phyloP scores from a whole-genome alignment of 148 eudicot species.

The Vaccinium darrowii region DNA sequence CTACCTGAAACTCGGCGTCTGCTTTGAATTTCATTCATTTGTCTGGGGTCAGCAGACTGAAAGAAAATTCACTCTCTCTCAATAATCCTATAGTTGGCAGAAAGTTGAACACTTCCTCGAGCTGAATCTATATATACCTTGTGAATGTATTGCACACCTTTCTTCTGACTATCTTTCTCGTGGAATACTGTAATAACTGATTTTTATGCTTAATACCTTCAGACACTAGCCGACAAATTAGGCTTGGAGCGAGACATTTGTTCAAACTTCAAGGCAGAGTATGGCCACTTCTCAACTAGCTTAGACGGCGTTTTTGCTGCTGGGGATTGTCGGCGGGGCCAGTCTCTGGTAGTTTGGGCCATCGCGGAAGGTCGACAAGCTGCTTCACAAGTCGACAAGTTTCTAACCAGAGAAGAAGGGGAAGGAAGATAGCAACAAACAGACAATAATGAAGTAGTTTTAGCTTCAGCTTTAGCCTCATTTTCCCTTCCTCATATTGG shows the following conservation, averaged over 20 bases:
- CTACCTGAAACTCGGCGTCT: neutral
- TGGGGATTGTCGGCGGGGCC: conserved; percentile 97
- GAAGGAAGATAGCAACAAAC: conserved; percentile 33
- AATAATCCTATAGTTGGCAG: neutral
- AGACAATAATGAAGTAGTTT: conserved; percentile 27
- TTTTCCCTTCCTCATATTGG: conserved; percentile 4
- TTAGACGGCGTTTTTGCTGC: conserved; percentile 93
- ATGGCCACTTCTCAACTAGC: conserved; percentile 50
- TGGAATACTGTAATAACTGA: neutral
- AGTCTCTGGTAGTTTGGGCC: conserved; percentile 94
- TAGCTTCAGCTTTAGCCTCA: neutral
- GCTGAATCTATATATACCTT: neutral
- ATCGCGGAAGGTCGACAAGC: conserved; percentile 90
- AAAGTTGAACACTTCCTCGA: neutral
- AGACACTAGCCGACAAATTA: conserved; percentile 64
- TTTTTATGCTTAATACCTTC: conserved; percentile 26
- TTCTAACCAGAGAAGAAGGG: conserved; percentile 51
- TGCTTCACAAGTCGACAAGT: conserved; percentile 82
- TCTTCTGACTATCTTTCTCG: neutral
- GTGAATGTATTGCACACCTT: neutral
- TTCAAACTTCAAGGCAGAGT: conserved; percentile 71
- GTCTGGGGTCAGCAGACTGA: neutral
- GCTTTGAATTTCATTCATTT: neutral
- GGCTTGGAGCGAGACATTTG: conserved; percentile 78
- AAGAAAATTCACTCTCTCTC: neutral